phyloP scores from a whole-genome alignment of 140 eudicot species.

The Oenanthe javanica region DNA sequence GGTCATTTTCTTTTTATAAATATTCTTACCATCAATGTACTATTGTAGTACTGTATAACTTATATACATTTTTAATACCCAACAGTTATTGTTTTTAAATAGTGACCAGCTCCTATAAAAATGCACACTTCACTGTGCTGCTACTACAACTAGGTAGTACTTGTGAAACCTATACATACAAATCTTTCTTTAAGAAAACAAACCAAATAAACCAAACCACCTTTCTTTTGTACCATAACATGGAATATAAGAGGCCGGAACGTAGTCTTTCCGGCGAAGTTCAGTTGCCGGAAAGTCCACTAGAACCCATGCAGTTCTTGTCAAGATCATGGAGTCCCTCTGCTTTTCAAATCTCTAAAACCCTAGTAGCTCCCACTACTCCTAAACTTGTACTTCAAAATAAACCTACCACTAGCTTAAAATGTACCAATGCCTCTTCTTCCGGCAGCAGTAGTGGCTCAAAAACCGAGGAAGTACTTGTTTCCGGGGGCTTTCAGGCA shows the following conservation, averaged over 20 bases:
- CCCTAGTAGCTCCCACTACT: conserved; percentile 39
- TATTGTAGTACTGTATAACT: too few species aligned
- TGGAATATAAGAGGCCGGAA: conserved; percentile 56
- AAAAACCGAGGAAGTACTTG: conserved; percentile 17
- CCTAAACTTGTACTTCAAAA: conserved; percentile 6
- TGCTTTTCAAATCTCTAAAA: conserved; percentile 71
- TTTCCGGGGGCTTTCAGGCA: conserved; percentile 8
- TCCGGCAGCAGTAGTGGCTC: conserved; percentile 14
- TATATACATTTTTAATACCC: too few species aligned
- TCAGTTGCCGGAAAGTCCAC: conserved; percentile 85
- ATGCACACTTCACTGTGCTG: neutral
- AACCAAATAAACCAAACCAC: neutral
- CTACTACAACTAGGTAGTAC: neutral
- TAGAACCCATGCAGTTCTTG: conserved; percentile 86
- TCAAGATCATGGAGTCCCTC: conserved; percentile 96
- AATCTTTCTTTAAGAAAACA: neutral
- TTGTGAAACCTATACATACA: neutral
- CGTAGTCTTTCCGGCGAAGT: conserved; percentile 30
- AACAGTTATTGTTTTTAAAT: too few species aligned
- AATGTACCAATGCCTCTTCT: conserved; percentile 11
- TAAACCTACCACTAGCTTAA: neutral
- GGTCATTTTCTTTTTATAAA: too few species aligned
- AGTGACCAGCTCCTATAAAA: neutral
- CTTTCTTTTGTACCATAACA: conserved; percentile 9
- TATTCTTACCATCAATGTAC: too few species aligned